A percentile compares a stretch with the other conserved stretches of the same genome.
phyloP scores from a whole-genome alignment of 2,329 filamentous ascomycete species.

The Dactylonectria estremocensis region DNA sequence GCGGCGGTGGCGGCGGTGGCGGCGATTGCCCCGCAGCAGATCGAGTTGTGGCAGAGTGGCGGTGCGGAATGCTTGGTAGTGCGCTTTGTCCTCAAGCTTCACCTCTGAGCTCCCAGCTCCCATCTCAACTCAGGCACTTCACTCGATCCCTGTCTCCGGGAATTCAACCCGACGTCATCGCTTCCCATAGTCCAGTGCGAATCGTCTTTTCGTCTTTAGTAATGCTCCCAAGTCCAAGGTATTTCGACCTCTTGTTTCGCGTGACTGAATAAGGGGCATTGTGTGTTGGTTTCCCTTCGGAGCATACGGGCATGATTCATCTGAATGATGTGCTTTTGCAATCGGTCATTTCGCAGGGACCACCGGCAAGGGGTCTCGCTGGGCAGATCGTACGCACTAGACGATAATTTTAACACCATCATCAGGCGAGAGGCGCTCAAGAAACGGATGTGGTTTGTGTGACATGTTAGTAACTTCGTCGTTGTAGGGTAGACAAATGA shows the following conservation, averaged over 20 bases:
- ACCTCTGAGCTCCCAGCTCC: neutral
- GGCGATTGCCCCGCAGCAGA: slow-evolving; percentile 6
- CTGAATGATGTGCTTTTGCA: neutral
- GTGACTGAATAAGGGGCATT: neutral
- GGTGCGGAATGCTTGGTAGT: slow-evolving; percentile 11
- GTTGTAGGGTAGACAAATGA: slow-evolving; percentile 28
- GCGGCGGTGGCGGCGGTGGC: neutral
- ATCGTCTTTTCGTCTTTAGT: no score
- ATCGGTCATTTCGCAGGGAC: neutral
- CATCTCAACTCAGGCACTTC: neutral
- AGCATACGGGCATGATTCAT: neutral
- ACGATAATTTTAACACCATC: neutral
- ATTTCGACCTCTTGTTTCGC: no score
- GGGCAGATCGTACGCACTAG: slow-evolving; percentile 1
- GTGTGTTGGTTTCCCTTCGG: neutral
- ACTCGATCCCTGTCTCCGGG: no score
- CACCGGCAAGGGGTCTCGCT: neutral
- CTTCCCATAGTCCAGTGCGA: no score
- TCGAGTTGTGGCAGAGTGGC: slow-evolving; percentile 10
- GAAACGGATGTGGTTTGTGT: slow-evolving; percentile 22
- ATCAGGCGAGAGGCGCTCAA: slow-evolving; percentile 26
- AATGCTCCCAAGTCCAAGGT: no score
- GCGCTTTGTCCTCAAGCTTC: neutral
- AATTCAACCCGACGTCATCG: no score
- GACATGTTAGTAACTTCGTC: neutral